Base-by-base conservation (phyloP, 163 green algal genomes). In the Botryococcus braunii region DNA sequence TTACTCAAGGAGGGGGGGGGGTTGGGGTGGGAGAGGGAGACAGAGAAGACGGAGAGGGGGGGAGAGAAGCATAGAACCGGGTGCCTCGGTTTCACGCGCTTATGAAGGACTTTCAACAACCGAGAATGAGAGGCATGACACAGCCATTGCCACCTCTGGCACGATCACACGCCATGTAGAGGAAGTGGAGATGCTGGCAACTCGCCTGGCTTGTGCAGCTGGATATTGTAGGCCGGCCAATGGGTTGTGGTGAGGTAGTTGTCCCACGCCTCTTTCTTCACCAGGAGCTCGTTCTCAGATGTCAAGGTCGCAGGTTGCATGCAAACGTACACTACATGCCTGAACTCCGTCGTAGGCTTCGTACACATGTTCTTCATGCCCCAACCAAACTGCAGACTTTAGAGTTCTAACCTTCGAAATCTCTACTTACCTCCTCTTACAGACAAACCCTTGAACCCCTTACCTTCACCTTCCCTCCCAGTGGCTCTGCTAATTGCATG, bases 251-350 rank as follows among this genome's bases (percentile, higher is more conserved):
- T 29, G 25, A 5, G 21, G 58, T 73, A 65, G 13, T 59, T 47
- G 11, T 58, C 37, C n/a, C 40, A 74, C 5, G 60, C 68, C 40
- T 29, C 17, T 5, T 32, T 37, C 68, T 74, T 74, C 5, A 21
- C n/a, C 5, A 4, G 27, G 27, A 69, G 60, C 37, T 74, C 68
- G 11, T 25, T 21, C 48, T 65, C 36, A 1, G 36, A 65, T 0
- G 68, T 61, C 25, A 74, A n/a, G 13, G 58, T n/a, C 17, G 40
- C 41, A n/a, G 68, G 68, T 50, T 74, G 68, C 17, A 61, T 66
- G 68, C 68, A 74, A 13, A 31, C 34, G 49, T 74, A 74, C 60
- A 74, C 47, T 38, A 74, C 68, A 48, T 74, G 68, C 36, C 68
- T 29, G 39, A 39, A 72, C 0, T 66, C 2, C 1, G 21, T 38